Evolutionary conservation across 306 rosid species (phyloP), one percentile per base, ranked within the genome.

Genomic region (Casuarina cunninghamiana): DNA sequence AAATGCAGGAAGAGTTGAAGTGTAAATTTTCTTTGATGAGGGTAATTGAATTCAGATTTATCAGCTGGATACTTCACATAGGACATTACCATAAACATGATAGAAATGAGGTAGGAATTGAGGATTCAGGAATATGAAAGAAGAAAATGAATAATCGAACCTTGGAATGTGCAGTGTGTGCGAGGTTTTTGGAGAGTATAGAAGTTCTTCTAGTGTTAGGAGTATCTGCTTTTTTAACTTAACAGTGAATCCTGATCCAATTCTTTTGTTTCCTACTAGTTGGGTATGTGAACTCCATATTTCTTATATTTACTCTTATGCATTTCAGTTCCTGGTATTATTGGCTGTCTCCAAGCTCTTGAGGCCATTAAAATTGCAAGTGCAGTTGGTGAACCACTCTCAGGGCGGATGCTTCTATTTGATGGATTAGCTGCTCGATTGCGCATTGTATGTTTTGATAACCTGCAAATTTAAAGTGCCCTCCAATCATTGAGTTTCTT

Each of bases 311-410:
- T 69, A 48, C 11, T 48, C 1, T 44, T 58, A 45, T 45, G 49
- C 42, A 82, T 82, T 84, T 81, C 93, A 95, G 99, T 95, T 88
- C 99, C 97, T 53, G 99, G 99, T 77, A 81, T 93, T 80, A 95
- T 95, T 60, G 99, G 99, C 51, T 91, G 99, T 85, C 93, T 95
- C 55, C 96, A 95, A 89, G 97, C 99, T 83, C 90, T 95, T 5
- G 99, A 95, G 86, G 97, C 97, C 67, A 93, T 95, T 84, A 95
- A 95, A 84, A 84, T 95, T 67, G 97, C 97, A 53, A 79, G 97
- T 78, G 87, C 73, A n/a, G 82, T 95, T 81, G 99, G 97, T 21
- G 97, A 95, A 79, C 89, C 97, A 61, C 97, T 95, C 77, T 86
- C 97, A 2, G 93, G 89, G 82, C 84, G 96, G 81, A 95, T 95